Base-by-base conservation (phyloP, 139 green algal species). In the Trebouxia sp. region DNA sequence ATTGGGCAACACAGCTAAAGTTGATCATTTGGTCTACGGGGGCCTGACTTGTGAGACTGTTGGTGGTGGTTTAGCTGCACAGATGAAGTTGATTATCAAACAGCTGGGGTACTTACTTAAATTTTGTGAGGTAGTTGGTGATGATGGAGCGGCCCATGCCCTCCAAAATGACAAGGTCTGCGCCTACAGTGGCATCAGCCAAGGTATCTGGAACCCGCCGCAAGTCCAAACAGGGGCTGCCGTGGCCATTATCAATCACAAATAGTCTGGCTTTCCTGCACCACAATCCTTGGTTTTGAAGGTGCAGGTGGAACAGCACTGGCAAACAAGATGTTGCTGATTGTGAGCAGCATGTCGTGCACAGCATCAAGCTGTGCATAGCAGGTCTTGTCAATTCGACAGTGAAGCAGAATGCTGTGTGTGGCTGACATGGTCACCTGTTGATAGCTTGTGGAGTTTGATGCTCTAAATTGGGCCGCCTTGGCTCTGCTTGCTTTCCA, bases 141-240 rank as follows among this genome's bases (percentile, higher is more conserved):
- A 97, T 94, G 41, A 99, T 87, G 12, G 93, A 93, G 3, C 95
- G 85, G 0, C 88, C 96, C 95, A 98, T 98, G 81, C 96, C 97
- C 81, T 98, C 96, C 32, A 99, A 91, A 32, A 99, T 17, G 14
- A 99, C 88, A 41, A 99, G 85, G 83, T 99, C 97, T 12, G 94
- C 89, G 14, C 92, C 92, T 4, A 88, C 82, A 10, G 87, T 92
- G 7, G 92, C 94, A 58, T 95, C 90, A 5, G 90, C 91, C 58
- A 94, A 75, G 1, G 89, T 84, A n/a, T 83, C 82, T 28, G 88
- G 90, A 26, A 99, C 89, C 17, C 95, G 89, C 12, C 94, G 80
- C 41, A 99, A 87, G 84, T 99, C 95, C 37, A 99, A 85, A 88
- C 97, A 99, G 5, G 97, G 97, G 70, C 92, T 93, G 83, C 94